Conservation (phyloP, 129 eudicot genomes). For the Lactuca sativa region DNA sequence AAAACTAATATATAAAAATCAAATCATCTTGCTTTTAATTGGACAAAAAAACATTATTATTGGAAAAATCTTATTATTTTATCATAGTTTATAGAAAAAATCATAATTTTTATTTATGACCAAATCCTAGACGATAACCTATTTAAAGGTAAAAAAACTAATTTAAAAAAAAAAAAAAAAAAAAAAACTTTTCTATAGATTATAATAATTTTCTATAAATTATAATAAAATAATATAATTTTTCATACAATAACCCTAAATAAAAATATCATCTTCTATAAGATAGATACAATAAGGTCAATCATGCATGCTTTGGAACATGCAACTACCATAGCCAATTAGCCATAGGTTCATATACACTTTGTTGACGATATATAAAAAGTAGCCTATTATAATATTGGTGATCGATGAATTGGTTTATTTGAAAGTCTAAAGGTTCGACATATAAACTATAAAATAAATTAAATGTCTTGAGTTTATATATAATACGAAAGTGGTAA, state of each 20-base stretch:
- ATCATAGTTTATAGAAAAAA: no score
- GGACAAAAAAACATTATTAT: background rate
- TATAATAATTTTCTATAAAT: no score
- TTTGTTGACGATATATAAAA: background rate
- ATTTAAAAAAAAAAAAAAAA: no score
- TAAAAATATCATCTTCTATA: no score
- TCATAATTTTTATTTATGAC: no score
- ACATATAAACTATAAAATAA: background rate
- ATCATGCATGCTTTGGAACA: background rate
- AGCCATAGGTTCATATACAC: background rate
- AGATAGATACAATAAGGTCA: background rate
- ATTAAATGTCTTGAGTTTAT: background rate
- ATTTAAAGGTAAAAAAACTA: no score
- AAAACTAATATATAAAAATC: background rate
- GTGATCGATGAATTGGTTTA: background rate
- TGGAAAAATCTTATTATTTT: no score
- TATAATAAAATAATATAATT: no score
- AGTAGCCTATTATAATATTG: background rate
- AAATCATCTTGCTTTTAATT: background rate
- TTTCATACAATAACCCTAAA: no score
- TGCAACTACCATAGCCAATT: background rate
- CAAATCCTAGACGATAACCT: no score
- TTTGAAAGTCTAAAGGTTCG: slow-evolving; percentile 8
- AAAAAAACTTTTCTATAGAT: no score
- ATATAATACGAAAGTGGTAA: background rate